Conservation (phyloP, 2,329 filamentous ascomycete species). For the Nemania sp. region DNA sequence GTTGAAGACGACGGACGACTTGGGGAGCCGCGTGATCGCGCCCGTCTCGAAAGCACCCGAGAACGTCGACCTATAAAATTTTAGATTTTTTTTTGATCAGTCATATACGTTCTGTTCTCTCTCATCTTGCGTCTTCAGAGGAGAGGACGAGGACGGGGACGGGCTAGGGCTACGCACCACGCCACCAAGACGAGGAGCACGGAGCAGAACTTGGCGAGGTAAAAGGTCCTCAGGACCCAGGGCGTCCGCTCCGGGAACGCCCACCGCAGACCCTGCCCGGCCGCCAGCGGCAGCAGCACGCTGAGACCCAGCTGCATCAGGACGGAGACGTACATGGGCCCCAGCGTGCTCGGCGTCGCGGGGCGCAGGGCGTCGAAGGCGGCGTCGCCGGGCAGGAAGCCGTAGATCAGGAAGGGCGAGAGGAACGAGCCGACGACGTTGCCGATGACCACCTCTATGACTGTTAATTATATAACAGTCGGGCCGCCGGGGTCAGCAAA, state of each 20-base stretch:
- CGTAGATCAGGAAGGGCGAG: constrained; percentile 65
- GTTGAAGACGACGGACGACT: constrained; percentile 66
- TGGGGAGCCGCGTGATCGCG: constrained; percentile 62
- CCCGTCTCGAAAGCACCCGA: constrained; percentile 68
- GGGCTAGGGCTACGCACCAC: constrained; percentile 47
- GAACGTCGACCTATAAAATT: constrained; percentile 66
- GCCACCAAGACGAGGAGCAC: constrained; percentile 54
- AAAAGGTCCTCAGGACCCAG: constrained; percentile 58
- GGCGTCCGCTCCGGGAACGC: constrained; percentile 55
- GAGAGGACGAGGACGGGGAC: too few relatives aligned
- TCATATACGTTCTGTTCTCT: too few relatives aligned
- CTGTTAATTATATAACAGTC: too few relatives aligned
- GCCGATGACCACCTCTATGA: constrained; percentile 72
- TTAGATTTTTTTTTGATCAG: too few relatives aligned
- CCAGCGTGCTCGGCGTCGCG: constrained; percentile 56
- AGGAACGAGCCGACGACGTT: constrained; percentile 72
- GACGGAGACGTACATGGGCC: constrained; percentile 66
- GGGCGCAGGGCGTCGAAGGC: constrained; percentile 63
- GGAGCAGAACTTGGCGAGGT: constrained; percentile 54
- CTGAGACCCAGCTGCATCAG: constrained; percentile 71
- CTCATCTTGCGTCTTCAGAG: background rate
- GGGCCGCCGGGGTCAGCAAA: too few relatives aligned
- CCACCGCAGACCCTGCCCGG: constrained; percentile 64
- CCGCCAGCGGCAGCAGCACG: constrained; percentile 65
- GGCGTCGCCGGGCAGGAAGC: constrained; percentile 57